Conservation (phyloP, 306 rosid genomes). For the Prosopis cineraria region DNA sequence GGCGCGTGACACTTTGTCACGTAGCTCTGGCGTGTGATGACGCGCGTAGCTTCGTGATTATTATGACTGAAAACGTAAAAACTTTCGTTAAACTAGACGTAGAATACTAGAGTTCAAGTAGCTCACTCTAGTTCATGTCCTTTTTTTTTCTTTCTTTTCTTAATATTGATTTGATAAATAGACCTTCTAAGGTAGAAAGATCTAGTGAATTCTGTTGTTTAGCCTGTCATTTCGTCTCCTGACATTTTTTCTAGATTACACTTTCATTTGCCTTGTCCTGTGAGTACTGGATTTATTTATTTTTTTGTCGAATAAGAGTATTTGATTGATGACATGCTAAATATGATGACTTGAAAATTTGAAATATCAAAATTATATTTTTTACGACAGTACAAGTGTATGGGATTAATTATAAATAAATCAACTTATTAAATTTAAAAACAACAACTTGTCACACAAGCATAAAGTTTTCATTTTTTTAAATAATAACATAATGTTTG, state of each 20-base stretch:
- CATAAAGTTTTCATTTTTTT: no score
- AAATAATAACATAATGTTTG: no score
- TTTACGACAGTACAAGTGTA: no score
- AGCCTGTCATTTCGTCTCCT: conserved; percentile 51
- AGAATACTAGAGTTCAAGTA: conserved; percentile 3
- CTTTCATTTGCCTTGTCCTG: not conserved
- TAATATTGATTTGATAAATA: conserved; percentile 31
- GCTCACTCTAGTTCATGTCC: not conserved
- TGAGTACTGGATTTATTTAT: no score
- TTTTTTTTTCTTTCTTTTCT: not conserved
- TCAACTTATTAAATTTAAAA: no score
- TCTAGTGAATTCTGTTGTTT: conserved; percentile 53
- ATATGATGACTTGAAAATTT: no score
- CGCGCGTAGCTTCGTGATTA: not conserved
- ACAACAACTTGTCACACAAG: no score
- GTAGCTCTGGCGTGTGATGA: conserved; percentile 14
- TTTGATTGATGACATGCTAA: not conserved
- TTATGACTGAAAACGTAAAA: not conserved
- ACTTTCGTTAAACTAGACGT: not conserved
- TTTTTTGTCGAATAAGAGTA: no score
- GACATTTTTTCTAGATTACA: not conserved
- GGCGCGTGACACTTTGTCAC: conserved; percentile 16
- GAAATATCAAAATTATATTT: no score
- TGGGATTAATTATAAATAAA: no score
- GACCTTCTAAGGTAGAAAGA: conserved; percentile 39